Evolutionary conservation across 2,329 filamentous ascomycete genomes (phyloP), one percentile per base, ranked within the genome.

Genomic region (Penicillium sp.): DNA sequence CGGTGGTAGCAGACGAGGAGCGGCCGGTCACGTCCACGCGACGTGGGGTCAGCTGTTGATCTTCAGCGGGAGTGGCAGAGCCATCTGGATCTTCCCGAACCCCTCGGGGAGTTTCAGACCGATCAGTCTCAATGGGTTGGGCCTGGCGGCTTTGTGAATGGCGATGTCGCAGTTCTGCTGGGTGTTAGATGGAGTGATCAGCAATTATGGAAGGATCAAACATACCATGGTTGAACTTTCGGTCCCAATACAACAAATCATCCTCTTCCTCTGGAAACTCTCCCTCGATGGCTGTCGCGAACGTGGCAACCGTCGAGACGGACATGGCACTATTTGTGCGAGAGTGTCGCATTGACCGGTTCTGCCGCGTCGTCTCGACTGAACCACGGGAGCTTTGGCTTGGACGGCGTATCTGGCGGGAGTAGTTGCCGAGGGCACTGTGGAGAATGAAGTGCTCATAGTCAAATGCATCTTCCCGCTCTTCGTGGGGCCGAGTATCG

Each of bases 361-460:
- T 62, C 5, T 74, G 72, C 23, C 77, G 65, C 2, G 75, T 83
- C 1, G 83, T 85, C 51, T 79, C 81, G 1, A 75, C 76, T 1
- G 82, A 85, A 20, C 75, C 78, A 41, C 70, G 72, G 1, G 80
- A 81, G 40, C 62, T 66, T 45, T 69, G 65, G 55, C 73, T 77
- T 15, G 59, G 41, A 7, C 69, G 68, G 4, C 68, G 67, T 41
- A 72, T 57, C 55, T 68, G 67, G 31, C 65, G 67, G 8, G 74
- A 70, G 55, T 74, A 79, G 53, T 75, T 91, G 6, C 91, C 92
- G 82, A 97, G 87, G 11, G 92, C 91, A 63, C 90, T 96, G 72
- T 97, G 92, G 14, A 97, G 81, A 72, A 96, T 96, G 75, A 97
- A 97, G 69, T 96, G 88, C 72, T 96, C 90, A 60, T 97, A 97